These are phyloP conservation scores for Saccharomycopsis fibuligera DNA, from an alignment of 805 yeast genomes.

Conservation along the genomic window DNA sequence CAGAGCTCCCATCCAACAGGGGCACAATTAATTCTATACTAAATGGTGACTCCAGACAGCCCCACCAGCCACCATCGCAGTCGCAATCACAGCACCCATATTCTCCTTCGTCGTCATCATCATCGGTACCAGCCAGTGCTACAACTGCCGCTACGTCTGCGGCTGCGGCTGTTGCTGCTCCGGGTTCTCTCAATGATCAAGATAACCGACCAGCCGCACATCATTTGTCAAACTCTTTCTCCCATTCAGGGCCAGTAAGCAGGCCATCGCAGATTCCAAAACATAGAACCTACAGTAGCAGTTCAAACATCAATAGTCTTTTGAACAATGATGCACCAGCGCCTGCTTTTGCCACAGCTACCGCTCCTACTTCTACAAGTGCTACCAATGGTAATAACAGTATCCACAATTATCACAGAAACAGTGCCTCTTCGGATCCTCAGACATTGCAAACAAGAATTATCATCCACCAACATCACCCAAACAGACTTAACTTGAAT, in stretches of 20 bases:
- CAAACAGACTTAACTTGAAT: constrained; percentile 2
- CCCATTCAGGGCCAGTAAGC: too few relatives aligned
- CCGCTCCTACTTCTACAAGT: not conserved
- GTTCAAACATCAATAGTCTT: constrained; percentile 11
- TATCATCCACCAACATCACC: constrained; percentile 22
- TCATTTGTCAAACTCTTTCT: too few relatives aligned
- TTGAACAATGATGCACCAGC: constrained; percentile 6
- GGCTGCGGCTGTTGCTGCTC: not conserved
- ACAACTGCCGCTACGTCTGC: not conserved
- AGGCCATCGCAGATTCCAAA: not conserved
- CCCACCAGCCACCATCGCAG: not conserved
- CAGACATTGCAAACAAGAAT: constrained; percentile 14
- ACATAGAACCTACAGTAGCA: not conserved
- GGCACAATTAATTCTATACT: not conserved
- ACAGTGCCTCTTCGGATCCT: constrained; percentile 3
- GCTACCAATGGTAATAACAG: too few relatives aligned
- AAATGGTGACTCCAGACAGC: not conserved
- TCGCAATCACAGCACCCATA: too few relatives aligned
- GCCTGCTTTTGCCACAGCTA: not conserved
- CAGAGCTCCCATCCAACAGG: not conserved
- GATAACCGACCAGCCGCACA: too few relatives aligned
- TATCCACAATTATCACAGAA: not conserved
- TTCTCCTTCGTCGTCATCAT: not conserved
- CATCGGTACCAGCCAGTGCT: not conserved
- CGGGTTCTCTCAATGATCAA: not conserved